Base-by-base conservation (phyloP, 2,329 filamentous ascomycete genomes). In the Penicillium sp. region DNA sequence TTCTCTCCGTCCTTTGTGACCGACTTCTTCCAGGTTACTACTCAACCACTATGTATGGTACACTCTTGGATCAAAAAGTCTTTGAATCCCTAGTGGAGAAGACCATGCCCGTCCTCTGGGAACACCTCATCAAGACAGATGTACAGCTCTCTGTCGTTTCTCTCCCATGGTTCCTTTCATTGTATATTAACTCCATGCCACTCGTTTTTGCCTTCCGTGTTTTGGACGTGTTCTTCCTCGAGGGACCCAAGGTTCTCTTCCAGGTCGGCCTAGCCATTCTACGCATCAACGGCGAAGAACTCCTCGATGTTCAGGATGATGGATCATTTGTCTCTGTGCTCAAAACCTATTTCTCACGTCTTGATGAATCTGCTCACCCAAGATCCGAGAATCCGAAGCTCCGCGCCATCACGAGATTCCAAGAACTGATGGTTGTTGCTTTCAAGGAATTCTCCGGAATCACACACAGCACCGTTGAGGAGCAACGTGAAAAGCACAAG, bases 151-250 rank as follows among this genome's bases (percentile, higher is more conserved):
- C 94, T 0, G 94, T 99, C 27, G 94, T 97, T 13, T 97, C 93
- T 8, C 80, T 99, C 36, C 94, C 94, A 3, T 99, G 94, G 94
- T 99, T 99, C 70, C 80, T 99, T 49, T 97, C 93, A 4, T 81
- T 99, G 15, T 99, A 97, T 75, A 95, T 99, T 79, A 99, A 99
- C 80, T 97, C 93, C 1, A 99, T 99, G 94, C 94, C 94, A 4
- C 80, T 99, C 13, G 91, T 97, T 1, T 99, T 97, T 73, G 94
- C 94, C 39, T 99, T 97, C 72, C 84, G 94, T 49, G 94, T 99
- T 42, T 75, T 99, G 56, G 94, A 99, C 65, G 93, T 99, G 43
- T 99, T 99, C 78, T 99, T 99, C 74, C 84, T 99, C 33, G 94
- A 99, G 73, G 94, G 94, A 0, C 93, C 94, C 13, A 97, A 97